Evolutionary conservation across 2,329 filamentous ascomycete genomes (phyloP).

Genomic region (Hypoxylon sp.): DNA sequence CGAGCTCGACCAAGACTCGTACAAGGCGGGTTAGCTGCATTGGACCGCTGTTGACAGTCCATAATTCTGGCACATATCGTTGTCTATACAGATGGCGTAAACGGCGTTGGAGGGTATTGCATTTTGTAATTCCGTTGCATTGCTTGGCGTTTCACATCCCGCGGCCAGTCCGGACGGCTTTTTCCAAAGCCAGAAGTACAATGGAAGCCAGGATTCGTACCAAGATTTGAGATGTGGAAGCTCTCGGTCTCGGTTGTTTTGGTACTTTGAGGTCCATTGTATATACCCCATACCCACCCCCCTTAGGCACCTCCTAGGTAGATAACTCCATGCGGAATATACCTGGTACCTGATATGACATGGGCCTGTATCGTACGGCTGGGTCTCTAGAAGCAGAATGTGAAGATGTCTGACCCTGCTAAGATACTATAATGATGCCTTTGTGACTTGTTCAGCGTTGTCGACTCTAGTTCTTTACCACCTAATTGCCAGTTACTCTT

Average conservation of each 20-base stretch:
- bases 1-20: neutral
- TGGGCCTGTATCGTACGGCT: no score
- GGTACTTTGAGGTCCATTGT: neutral
- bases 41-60: neutral
- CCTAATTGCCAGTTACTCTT: no score
- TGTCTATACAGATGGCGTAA: constrained; percentile 1
- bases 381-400: no score
- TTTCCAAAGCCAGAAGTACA: neutral
- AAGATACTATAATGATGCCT: no score
- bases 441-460: no score
- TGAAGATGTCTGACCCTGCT: no score
- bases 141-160: constrained; percentile 12
- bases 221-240: neutral
- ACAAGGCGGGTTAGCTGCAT: neutral
- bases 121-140: constrained; percentile 14
- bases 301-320: neutral
- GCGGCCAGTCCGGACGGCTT: neutral
- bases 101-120: neutral
- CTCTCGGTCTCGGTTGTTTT: neutral
- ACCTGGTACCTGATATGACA: no score
- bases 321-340: no score
- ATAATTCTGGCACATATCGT: neutral
- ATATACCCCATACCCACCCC: no score
- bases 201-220: neutral
- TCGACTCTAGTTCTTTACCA: no score